Evolutionary conservation across 2,329 filamentous ascomycete species (phyloP), one percentile per base, ranked within the genome.

Genomic region (Epichloe sibirici): DNA sequence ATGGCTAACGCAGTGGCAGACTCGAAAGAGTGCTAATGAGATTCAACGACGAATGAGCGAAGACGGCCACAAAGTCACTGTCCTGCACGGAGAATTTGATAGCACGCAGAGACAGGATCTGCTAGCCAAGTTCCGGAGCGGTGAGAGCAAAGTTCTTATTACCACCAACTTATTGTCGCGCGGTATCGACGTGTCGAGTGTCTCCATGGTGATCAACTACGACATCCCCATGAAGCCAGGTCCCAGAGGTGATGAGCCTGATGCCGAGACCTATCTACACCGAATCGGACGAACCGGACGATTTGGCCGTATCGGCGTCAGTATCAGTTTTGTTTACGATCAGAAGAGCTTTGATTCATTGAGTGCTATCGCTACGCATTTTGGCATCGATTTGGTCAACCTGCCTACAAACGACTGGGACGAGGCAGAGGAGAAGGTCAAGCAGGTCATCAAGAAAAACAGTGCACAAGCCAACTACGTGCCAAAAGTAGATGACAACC

Each of bases 201-300:
- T 98, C 13, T 95, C 90, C 9, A 93, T 98, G 85, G 93, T 98
- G 51, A 90, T 98, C 75, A 98, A 98, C 75, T 98, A 98, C 70
- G 86, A 89, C 61, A 86, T 89, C 53, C 85, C 85, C 25, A 86
- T 85, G 74, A 85, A 85, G 64, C 54, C 54, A 8, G 51, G 54
- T 9, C 52, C 52, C 7, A 71, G 78, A 35, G 82, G 86, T 17
- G 90, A 97, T 60, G 88, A 93, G 69, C 86, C 91, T 13, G 93
- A 98, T 65, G 83, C 83, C 46, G 90, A 97, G 73, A 98, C 93
- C 1, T 98, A 98, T 65, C 85, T 98, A 48, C 93, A 98, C 76
- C 87, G 93, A 66, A 98, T 98, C 61, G 93, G 93, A 56, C 89
- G 93, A 64, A 98, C 93, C 13, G 93, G 93, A 57, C 88, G 93